Percentiles rank a stretch among this genome's conserved stretches.
Conservation (phyloP, 192 early-diverging fungal genomes). For the Physocladia obscura region DNA sequence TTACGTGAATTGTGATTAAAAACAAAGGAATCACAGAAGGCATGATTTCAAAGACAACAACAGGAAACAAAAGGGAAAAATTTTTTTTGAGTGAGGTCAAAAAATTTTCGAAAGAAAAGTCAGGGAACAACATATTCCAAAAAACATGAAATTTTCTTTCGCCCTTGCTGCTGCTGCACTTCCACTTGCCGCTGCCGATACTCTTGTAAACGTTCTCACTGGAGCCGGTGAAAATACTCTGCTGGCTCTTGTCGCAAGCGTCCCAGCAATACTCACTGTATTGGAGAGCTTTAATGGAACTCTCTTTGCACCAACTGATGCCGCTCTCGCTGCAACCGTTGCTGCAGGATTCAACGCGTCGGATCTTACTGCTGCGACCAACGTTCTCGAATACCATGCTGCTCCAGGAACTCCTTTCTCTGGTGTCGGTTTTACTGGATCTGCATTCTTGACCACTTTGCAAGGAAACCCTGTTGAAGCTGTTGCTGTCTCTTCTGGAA, state of each 20-base stretch:
- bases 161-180: not conserved
- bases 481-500: not conserved
- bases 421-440: not conserved
- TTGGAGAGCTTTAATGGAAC: conserved; percentile 16
- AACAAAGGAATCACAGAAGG: conserved; percentile 59
- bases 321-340: conserved; percentile 8
- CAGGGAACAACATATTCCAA: conserved; percentile 39
- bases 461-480: conserved; percentile 20
- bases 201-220: conserved; percentile 12
- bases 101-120: conserved; percentile 42
- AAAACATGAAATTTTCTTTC: conserved; percentile 33
- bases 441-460: conserved; percentile 12
- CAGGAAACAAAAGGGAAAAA: too few relatives aligned
- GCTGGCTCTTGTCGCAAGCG: conserved; percentile 10
- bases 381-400: conserved; percentile 20
- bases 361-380: not conserved
- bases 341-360: conserved; percentile 6
- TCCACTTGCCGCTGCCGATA: conserved; percentile 6
- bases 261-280: not conserved
- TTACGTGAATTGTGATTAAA: conserved; percentile 59
- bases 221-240: conserved; percentile 6
- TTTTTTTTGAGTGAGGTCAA: too few relatives aligned
- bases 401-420: conserved; percentile 11
- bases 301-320: conserved; percentile 30
- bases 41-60: too few relatives aligned